Percentiles rank a stretch among this genome's conserved stretches.
These are phyloP conservation scores for Alopecurus myosuroides DNA, from an alignment of 176 grass and related monocot species.

Conservation along the genomic window DNA sequence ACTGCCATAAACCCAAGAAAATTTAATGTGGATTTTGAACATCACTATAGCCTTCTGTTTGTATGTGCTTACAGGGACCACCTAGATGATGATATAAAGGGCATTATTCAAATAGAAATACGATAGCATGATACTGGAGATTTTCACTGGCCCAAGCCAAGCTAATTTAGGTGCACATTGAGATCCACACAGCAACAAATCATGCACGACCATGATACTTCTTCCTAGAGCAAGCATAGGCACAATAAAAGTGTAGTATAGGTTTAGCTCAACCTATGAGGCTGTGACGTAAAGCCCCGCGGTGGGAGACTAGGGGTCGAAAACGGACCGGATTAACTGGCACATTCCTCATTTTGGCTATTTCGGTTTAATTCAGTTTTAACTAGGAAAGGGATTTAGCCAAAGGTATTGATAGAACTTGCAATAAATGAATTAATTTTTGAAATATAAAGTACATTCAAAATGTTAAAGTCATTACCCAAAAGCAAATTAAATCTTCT, in stretches of 20 bases:
- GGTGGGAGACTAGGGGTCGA: background rate
- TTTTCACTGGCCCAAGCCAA: background rate
- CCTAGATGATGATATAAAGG: background rate
- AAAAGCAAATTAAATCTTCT: background rate
- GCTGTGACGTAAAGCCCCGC: background rate
- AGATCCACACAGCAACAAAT: background rate
- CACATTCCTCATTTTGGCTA: background rate
- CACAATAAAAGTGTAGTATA: background rate
- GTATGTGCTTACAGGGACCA: background rate
- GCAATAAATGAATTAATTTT: background rate
- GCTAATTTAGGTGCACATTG: background rate
- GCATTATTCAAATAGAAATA: background rate
- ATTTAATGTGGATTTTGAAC: background rate
- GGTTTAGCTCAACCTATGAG: background rate
- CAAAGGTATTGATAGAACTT: background rate
- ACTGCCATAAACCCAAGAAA: background rate
- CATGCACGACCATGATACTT: background rate
- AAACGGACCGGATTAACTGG: background rate
- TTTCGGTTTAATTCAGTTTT: background rate
- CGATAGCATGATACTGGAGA: background rate
- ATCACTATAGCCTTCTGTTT: background rate
- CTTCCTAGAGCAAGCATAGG: background rate
- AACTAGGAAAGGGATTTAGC: background rate
- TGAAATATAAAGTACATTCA: background rate
- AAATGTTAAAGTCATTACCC: background rate